These are phyloP conservation scores for Boletales sp. DNA, from an alignment of 768 basidiomycete species.

Conservation along the genomic window DNA sequence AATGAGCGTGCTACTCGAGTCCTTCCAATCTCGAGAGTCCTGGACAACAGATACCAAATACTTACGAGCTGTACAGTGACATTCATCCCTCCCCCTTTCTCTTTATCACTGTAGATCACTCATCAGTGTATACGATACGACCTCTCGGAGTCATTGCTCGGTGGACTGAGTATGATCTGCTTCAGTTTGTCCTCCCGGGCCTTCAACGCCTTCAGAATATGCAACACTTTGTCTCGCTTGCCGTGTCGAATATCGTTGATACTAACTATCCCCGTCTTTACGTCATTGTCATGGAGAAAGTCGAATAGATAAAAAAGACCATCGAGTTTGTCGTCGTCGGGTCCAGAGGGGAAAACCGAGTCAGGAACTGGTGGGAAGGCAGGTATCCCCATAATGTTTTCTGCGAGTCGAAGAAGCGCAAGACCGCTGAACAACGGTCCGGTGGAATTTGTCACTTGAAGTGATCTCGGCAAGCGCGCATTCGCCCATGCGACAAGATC, in stretches of 20 bases:
- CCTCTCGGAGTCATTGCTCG: conserved; percentile 25
- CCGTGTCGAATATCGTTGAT: conserved; percentile 90
- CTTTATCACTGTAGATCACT: conserved; percentile 1
- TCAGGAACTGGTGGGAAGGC: conserved; percentile 72
- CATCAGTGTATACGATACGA: conserved; percentile 8
- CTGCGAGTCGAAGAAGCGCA: conserved; percentile 79
- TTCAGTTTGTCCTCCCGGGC: conserved; percentile 76
- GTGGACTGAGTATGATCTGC: conserved; percentile 52
- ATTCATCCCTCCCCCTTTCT: not conserved
- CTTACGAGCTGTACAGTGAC: too few relatives aligned
- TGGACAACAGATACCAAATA: too few relatives aligned
- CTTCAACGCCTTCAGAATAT: conserved; percentile 74
- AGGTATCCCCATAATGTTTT: conserved; percentile 66
- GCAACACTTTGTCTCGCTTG: conserved; percentile 75
- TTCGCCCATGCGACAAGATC: conserved; percentile 89
- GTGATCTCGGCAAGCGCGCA: conserved; percentile 61
- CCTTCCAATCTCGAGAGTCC: not conserved
- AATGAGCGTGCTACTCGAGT: conserved; percentile 17
- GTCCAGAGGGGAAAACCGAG: conserved; percentile 66
- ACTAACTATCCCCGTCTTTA: conserved; percentile 87
- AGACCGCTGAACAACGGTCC: conserved; percentile 61
- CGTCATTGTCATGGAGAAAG: conserved; percentile 86
- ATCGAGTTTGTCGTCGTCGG: conserved; percentile 76
- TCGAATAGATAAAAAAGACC: conserved; percentile 89
- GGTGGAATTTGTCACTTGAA: conserved; percentile 50